These are phyloP conservation scores for Fusarium sp. DNA, from an alignment of 2,329 filamentous ascomycete species.

Conservation along the genomic window DNA sequence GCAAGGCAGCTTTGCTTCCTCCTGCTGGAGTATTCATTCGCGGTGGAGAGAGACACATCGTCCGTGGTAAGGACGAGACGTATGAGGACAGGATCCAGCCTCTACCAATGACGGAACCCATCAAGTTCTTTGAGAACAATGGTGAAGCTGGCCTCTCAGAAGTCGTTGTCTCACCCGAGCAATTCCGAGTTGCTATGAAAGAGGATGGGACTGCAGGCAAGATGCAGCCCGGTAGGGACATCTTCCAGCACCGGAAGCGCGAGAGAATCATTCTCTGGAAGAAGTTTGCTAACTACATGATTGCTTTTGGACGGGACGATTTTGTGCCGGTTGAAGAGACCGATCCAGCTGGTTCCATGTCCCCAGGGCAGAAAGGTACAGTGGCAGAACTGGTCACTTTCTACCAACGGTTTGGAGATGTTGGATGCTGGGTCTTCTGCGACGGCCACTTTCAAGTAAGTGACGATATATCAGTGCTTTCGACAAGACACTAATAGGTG, in stretches of 20 bases:
- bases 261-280: constrained; percentile 78
- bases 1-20: constrained; percentile 67
- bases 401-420: constrained; percentile 84
- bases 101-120: constrained; percentile 70
- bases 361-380: constrained; percentile 55
- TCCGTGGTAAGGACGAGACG: constrained; percentile 67
- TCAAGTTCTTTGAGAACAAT: constrained; percentile 82
- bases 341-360: constrained; percentile 56
- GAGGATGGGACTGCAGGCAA: constrained; percentile 72
- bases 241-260: constrained; percentile 74
- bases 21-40: constrained; percentile 80
- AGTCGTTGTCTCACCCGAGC: constrained; percentile 74
- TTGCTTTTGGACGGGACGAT: constrained; percentile 79
- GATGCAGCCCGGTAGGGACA: constrained; percentile 72
- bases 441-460: constrained; percentile 82
- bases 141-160: constrained; percentile 73
- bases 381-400: constrained; percentile 77
- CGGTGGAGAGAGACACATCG: constrained; percentile 78
- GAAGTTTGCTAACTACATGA: constrained; percentile 82
- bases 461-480: neutral
- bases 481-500: constrained; percentile 41
- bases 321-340: constrained; percentile 63
- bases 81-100: constrained; percentile 72
- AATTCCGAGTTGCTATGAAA: constrained; percentile 68
- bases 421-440: constrained; percentile 84